Evolutionary conservation across 1,284 basidiomycete species (phyloP), one percentile per base, ranked within the genome.

Genomic region (Dichomitus squalens): DNA sequence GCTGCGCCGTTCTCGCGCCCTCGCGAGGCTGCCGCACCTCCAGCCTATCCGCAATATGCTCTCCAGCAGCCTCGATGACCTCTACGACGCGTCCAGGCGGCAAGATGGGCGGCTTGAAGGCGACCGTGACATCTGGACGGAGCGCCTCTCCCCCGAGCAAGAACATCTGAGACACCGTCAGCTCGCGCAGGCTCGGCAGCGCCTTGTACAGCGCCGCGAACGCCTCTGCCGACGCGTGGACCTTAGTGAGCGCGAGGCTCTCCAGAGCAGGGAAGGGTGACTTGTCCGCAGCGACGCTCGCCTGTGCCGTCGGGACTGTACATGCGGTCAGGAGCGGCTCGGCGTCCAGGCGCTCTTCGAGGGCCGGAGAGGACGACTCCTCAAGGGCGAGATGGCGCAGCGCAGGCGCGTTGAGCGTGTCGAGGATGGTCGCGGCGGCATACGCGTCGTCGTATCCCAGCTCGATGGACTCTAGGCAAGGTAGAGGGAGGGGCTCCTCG

Each of bases 381-480:
- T 65, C 60, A 12, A 67, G 52, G 9, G 43, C 34, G 36, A 67
- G 44, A 7, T 44, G 40, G 29, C 46, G 53, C n/a, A 63, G 31
- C 27, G 51, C 20, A 41, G 60, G 58, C 27, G 55, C 49, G 27
- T 57, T 43, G n/a, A 67, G 7, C 55, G 49, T 39, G 48, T 48
- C 48, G 33, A 67, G 55, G 23, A 65, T 11, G 3, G 52, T 40
- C n/a, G 53, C 44, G 4, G 53, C 54, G 4, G 52, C 39, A 33
- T 53, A 33, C 44, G 57, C 23, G 41, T 65, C 64, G 52, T 65
- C 62, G 58, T 61, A 67, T 3, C 60, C 66, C 2, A 67, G 31
- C 21, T 53, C 58, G 29, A 67, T 29, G 40, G 46, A 52, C 18
- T 52, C 55, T 25, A 67, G 59, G 27, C 18, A 23, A 1, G 60